Evolutionary conservation across 768 basidiomycete genomes (phyloP), one percentile per base, ranked within the genome.

Genomic region (Termitomyces titanicus): DNA sequence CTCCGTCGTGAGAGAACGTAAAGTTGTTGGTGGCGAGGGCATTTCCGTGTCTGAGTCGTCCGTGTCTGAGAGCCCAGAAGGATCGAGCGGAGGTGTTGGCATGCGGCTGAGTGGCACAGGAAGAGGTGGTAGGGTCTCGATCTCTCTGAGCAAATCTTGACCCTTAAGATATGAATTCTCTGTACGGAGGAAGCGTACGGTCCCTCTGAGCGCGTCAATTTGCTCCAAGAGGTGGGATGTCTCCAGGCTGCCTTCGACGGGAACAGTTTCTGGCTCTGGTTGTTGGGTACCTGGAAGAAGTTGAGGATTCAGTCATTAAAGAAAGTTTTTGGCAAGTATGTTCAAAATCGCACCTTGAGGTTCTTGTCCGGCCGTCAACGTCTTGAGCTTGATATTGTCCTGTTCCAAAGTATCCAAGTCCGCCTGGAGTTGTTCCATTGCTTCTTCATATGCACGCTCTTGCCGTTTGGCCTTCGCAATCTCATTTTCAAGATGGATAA

Each of bases 141-240:
- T 85, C 62, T 93, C 90, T 49, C 81, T 79, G 55, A 98, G 83
- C 0, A 98, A 80, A 63, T 95, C 93, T 68, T 93, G 91, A 2
- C 94, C 92, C 66, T 90, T 94, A 72, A 98, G 85, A 66, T 92
- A 94, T 2, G 92, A 82, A 67, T 98, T 98, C 70, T 98, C 95
- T 34, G 80, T 85, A 22, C 95, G 85, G n/a, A 99, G 77, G 83
- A 90, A 98, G 18, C 92, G 85, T 27, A 98, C 84, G 0, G 95
- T 91, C 5, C 88, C 86, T 38, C 92, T 89, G n/a, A 98, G 80
- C 13, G 89, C 89, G 44, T 96, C 91, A 65, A 98, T 86, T 89
- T 95, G 93, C 68, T 98, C 93, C 38, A 93, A 69, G 11, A 97
- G 79, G 68, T 94, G 85, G 0, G 92, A 88, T 0, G 92, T 92